These are phyloP conservation scores for Chamaecrista fasciculata DNA, from an alignment of 306 rosid species.

Conservation along the genomic window DNA sequence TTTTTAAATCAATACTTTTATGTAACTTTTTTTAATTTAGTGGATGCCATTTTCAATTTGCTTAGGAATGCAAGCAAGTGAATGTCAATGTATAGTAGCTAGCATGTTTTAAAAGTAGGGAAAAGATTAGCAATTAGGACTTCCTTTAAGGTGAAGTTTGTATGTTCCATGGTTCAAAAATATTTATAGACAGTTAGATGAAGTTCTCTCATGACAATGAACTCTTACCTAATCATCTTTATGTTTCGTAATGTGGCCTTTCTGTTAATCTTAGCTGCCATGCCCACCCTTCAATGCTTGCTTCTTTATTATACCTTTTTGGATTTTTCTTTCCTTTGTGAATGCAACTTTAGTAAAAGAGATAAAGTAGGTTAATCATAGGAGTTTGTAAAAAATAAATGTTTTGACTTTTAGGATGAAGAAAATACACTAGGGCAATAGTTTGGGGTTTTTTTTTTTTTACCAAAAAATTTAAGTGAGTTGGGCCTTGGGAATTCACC, in stretches of 20 bases:
- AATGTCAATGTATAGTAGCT: slow-evolving; percentile 10
- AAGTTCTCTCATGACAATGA: background rate
- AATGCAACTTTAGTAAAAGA: background rate
- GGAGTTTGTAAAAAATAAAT: no score
- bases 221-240: background rate
- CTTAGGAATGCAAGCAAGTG: background rate
- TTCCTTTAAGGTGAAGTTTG: background rate
- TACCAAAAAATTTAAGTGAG: no score
- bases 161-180: background rate
- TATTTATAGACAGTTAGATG: background rate
- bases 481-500: no score
- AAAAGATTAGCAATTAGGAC: slow-evolving; percentile 4
- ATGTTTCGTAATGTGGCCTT: background rate
- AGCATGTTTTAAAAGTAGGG: background rate
- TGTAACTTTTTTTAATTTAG: no score
- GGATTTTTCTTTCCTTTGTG: background rate
- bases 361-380: no score
- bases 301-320: background rate
- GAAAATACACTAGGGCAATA: no score
- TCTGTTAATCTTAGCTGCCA: background rate
- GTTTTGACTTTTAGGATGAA: background rate
- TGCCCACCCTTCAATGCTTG: background rate
- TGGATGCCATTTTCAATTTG: slow-evolving; percentile 15
- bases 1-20: no score
- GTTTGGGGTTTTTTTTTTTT: no score